phyloP scores from a whole-genome alignment of 2,329 filamentous ascomycete genomes.

The Alternaria arborescens region DNA sequence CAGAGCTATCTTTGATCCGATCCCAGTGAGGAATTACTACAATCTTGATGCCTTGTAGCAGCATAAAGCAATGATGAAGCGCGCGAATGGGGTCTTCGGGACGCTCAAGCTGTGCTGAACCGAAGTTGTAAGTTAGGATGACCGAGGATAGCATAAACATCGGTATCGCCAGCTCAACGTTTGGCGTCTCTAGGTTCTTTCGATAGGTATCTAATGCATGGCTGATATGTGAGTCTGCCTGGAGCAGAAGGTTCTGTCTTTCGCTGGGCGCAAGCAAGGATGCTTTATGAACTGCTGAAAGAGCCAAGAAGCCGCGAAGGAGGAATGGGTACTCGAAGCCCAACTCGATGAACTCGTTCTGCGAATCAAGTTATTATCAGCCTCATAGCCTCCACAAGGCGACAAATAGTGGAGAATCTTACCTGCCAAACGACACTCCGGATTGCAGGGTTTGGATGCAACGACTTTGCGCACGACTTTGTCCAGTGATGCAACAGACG shows the following conservation, averaged over 20 bases:
- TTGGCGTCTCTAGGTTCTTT: conserved; percentile 33
- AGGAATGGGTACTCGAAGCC: conserved; percentile 41
- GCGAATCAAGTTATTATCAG: background rate
- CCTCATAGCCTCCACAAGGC: too few species aligned
- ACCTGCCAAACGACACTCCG: conserved; percentile 25
- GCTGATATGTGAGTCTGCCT: conserved; percentile 41
- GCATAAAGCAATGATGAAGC: conserved; percentile 42
- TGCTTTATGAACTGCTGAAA: conserved; percentile 41
- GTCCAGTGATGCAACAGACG: conserved; percentile 43
- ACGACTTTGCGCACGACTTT: conserved; percentile 28
- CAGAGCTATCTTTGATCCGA: conserved; percentile 26
- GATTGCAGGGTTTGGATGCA: conserved; percentile 26
- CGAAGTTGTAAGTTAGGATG: conserved; percentile 42
- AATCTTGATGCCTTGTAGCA: conserved; percentile 38
- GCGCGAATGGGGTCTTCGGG: conserved; percentile 40
- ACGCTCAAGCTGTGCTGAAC: conserved; percentile 35
- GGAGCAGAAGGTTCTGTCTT: conserved; percentile 32
- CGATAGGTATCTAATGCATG: conserved; percentile 35
- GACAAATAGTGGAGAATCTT: background rate
- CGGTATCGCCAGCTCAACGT: conserved; percentile 29
- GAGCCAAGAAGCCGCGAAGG: conserved; percentile 41
- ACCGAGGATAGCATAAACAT: conserved; percentile 44
- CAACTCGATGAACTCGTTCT: conserved; percentile 32
- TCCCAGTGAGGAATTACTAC: conserved; percentile 37
- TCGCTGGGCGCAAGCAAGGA: conserved; percentile 29